These are phyloP conservation scores for Colletotrichum tamarilloi DNA, from an alignment of 2,329 filamentous ascomycete genomes.

Conservation along the genomic window DNA sequence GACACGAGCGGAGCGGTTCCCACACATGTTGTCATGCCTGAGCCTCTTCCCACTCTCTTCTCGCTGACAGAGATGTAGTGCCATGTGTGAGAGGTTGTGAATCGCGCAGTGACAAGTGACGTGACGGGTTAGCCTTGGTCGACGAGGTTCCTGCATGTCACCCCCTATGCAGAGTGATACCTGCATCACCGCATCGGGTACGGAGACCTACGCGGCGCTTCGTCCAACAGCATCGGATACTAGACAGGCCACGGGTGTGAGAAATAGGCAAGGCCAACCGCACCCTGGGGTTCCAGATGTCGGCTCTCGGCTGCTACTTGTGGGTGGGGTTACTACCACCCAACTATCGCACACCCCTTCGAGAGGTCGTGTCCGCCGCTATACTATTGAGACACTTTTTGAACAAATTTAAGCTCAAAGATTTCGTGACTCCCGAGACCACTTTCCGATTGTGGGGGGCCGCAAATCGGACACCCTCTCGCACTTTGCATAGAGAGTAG, in stretches of 20 bases:
- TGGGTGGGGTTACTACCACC: background rate
- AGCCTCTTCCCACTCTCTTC: background rate
- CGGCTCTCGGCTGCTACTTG: constrained; percentile 1
- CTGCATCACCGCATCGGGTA: constrained; percentile 13
- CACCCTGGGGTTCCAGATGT: background rate
- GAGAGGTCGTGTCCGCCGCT: background rate
- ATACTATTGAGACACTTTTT: background rate
- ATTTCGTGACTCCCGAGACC: background rate
- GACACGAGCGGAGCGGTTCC: constrained; percentile 6
- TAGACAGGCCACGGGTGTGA: background rate
- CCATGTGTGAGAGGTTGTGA: constrained; percentile 12
- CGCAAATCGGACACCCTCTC: background rate
- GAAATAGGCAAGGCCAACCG: constrained; percentile 3
- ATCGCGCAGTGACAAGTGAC: constrained; percentile 27
- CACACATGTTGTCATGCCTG: constrained; percentile 2
- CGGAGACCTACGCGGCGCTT: background rate
- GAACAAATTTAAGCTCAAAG: constrained; percentile 3
- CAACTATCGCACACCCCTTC: background rate
- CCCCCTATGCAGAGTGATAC: constrained; percentile 25
- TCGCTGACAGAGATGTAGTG: background rate
- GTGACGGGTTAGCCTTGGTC: constrained; percentile 25
- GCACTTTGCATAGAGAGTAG: background rate
- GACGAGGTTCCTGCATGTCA: constrained; percentile 10
- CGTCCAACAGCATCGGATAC: too few species aligned
- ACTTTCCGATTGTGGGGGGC: constrained; percentile 2